Percentiles rank a stretch among this genome's conserved stretches.
These are phyloP conservation scores for Vararia minispora DNA, from an alignment of 768 basidiomycete species.

Conservation along the genomic window DNA sequence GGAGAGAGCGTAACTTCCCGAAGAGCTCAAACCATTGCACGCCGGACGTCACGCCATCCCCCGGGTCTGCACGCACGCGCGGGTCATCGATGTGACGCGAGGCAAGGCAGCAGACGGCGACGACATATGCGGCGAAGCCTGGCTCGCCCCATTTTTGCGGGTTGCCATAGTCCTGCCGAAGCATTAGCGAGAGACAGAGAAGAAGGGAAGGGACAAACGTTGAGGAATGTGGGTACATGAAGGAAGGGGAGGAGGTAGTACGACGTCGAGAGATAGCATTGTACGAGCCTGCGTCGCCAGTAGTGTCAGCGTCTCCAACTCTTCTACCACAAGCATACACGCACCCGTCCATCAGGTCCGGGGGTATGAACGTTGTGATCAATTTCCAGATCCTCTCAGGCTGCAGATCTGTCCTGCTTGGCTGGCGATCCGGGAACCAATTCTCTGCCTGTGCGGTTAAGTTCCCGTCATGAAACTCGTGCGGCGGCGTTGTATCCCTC, in stretches of 20 bases:
- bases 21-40: constrained; percentile 90
- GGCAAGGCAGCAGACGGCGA: constrained; percentile 84
- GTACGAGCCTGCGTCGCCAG: constrained; percentile 46
- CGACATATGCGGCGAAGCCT: constrained; percentile 88
- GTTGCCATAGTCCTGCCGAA: constrained; percentile 74
- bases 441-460: constrained; percentile 19
- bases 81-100: constrained; percentile 91
- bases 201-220: constrained; percentile 32
- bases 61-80: constrained; percentile 72
- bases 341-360: constrained; percentile 91
- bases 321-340: constrained; percentile 14
- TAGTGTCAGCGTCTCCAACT: constrained; percentile 3
- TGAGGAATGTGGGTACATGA: constrained; percentile 81
- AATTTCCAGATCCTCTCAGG: constrained; percentile 83
- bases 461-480: constrained; percentile 4
- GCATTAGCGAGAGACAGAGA: constrained; percentile 7
- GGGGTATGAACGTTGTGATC: constrained; percentile 76
- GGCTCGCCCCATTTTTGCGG: constrained; percentile 94
- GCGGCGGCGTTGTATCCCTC: constrained; percentile 16
- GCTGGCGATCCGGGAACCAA: constrained; percentile 81
- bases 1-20: constrained; percentile 75
- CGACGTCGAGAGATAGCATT: constrained; percentile 84
- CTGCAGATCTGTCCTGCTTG: constrained; percentile 65
- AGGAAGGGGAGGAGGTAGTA: constrained; percentile 89
- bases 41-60: constrained; percentile 80